Percentiles rank a stretch among this genome's conserved stretches.
Evolutionary conservation across 1,284 basidiomycete species (phyloP).

Genomic region (Rhodotorula sp.): DNA sequence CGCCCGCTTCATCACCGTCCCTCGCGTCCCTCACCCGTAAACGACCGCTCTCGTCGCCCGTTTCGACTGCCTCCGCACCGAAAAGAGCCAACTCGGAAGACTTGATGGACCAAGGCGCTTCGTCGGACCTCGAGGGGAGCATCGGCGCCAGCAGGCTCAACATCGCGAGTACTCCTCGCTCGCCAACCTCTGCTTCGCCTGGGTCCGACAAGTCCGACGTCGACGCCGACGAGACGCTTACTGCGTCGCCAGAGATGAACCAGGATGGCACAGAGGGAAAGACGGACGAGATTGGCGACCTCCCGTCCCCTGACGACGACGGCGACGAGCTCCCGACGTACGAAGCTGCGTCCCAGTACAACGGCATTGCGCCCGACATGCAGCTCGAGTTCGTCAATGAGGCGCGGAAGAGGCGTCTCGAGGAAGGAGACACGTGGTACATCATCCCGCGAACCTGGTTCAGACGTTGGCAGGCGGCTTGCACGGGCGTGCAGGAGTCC

Average conservation of each 20-base stretch:
- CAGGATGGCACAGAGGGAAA: too few species aligned
- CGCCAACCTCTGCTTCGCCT: not conserved
- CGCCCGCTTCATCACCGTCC: not conserved
- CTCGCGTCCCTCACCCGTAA: slow-evolving; percentile 15
- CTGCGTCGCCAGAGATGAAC: too few species aligned
- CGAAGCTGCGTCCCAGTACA: not conserved
- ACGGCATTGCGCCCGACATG: slow-evolving; percentile 42
- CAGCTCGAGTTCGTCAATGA: slow-evolving; percentile 57
- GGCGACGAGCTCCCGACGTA: slow-evolving; percentile 6
- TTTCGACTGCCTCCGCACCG: not conserved
- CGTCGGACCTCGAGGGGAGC: slow-evolving; percentile 33
- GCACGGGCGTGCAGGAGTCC: slow-evolving; percentile 60
- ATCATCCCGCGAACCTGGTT: slow-evolving; percentile 70
- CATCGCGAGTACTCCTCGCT: slow-evolving; percentile 19
- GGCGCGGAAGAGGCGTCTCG: slow-evolving; percentile 49
- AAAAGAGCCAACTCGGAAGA: slow-evolving; percentile 36
- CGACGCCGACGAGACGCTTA: not conserved
- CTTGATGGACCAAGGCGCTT: slow-evolving; percentile 9
- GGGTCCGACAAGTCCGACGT: not conserved
- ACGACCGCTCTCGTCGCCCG: slow-evolving; percentile 16
- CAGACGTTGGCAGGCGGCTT: slow-evolving; percentile 68
- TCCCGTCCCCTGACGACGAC: slow-evolving; percentile 6
- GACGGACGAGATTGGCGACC: not conserved
- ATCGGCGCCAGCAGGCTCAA: slow-evolving; percentile 35
- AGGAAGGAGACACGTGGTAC: slow-evolving; percentile 69